Evolutionary conservation across 2,329 filamentous ascomycete species (phyloP).

Genomic region (Colletotrichum sp.): DNA sequence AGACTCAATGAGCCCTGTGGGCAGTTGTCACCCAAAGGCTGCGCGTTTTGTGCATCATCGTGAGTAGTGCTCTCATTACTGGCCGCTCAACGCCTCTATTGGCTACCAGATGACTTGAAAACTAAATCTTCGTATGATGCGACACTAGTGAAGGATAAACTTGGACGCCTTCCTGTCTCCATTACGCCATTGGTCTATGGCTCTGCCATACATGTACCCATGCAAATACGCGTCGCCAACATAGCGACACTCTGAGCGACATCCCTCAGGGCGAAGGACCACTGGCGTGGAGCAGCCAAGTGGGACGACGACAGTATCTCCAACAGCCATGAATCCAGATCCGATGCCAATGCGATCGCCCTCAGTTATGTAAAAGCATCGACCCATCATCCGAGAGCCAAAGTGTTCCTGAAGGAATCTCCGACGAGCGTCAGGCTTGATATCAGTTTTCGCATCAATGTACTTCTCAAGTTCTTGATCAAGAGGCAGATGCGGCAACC

Average conservation of each 20-base stretch:
- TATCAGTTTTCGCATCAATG: background rate
- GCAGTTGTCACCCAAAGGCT: background rate
- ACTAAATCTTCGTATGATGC: no score
- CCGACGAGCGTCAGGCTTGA: background rate
- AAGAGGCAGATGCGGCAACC: conserved; percentile 23
- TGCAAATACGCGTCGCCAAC: conserved; percentile 40
- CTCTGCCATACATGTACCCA: conserved; percentile 37
- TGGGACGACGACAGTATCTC: conserved; percentile 37
- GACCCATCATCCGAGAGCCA: conserved; percentile 24
- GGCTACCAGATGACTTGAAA: no score
- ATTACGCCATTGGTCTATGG: conserved; percentile 31
- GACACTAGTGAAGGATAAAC: conserved; percentile 6
- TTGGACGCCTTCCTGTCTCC: conserved; percentile 50
- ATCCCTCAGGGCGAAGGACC: conserved; percentile 30
- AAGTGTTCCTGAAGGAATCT: conserved; percentile 24
- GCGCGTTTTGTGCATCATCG: background rate
- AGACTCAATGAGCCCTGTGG: conserved; percentile 5
- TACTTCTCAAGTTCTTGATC: conserved; percentile 18
- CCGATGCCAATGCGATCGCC: conserved; percentile 34
- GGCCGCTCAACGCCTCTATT: no score
- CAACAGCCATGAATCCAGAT: conserved; percentile 30
- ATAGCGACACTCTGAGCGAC: conserved; percentile 29
- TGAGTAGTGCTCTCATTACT: background rate
- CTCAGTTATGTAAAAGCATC: conserved; percentile 28
- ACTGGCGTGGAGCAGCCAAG: conserved; percentile 39